Evolutionary conservation across 441 rosid genomes (phyloP), one percentile per base, ranked within the genome.

Genomic region (Pelargonium cotyledonis): DNA sequence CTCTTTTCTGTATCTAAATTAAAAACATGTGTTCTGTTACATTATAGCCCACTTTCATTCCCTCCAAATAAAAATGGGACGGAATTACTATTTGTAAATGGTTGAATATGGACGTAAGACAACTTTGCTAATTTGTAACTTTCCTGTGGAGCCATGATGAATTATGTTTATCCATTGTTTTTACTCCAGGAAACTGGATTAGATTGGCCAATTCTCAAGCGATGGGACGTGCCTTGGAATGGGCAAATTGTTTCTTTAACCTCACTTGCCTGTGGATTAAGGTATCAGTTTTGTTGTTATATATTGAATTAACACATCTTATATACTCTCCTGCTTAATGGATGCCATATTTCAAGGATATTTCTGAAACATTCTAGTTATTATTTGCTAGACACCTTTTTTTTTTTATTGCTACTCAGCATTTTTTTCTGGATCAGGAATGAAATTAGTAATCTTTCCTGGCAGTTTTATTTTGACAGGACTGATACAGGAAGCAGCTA

Each of bases 391-490:
- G 31, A 26, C 31, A 4, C 5, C 0, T 31, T 31, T 31, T 31
- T 3, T 4, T 31, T 4, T 31, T 9, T 61, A 26, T 29, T 46
- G 26, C 5, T 4, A 41, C 7, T 26, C 0, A 6, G 7, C n/a
- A 49, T 21, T 7, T 10, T 43, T 53, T 43, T 10, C 8, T 70
- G 46, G 18, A n/a, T 60, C 26, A 74, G 62, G 65, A 63, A 26
- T 57, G 78, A 72, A 70, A 68, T 74, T 90, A 72, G 84, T 77
- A 55, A 62, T 69, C 86, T 82, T 85, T 73, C 85, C 96, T 86
- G 92, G 85, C 99, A 94, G 99, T 89, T 94, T 94, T 84, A 82
- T 88, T 81, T 88, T 95, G 94, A 89, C 99, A 87, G 97, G 96
- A 51, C 76, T 91, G 72, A 80, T 83, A 6, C 94, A 89, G 86